phyloP scores from a whole-genome alignment of 163 green algal species.

The Scenedesmus sp. region DNA sequence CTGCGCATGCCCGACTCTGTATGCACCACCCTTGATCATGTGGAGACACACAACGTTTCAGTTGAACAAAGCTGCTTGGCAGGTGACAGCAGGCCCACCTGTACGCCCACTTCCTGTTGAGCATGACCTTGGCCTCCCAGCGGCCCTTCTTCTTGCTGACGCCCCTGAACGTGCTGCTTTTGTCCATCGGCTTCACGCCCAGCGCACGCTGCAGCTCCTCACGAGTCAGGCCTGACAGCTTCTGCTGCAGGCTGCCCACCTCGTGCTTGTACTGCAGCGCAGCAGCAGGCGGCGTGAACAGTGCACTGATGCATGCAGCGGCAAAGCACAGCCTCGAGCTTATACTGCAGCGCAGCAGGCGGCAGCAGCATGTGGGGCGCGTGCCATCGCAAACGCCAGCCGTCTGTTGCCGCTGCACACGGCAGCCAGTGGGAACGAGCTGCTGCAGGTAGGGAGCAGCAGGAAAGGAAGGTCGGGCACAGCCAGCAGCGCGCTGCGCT shows the following conservation, averaged over 20 bases:
- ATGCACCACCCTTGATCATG: too few relatives aligned
- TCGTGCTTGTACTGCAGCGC: conserved; percentile 66
- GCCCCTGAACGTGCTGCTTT: conserved; percentile 76
- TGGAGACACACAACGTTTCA: too few relatives aligned
- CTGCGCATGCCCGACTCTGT: too few relatives aligned
- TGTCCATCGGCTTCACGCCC: conserved; percentile 87
- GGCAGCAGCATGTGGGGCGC: too few relatives aligned
- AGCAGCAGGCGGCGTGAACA: not conserved
- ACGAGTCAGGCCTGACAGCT: conserved; percentile 71
- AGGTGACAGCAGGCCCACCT: too few relatives aligned
- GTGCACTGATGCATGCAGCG: conserved; percentile 5
- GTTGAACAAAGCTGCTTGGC: too few relatives aligned
- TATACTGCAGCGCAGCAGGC: not conserved
- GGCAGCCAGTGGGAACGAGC: not conserved
- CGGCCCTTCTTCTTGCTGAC: conserved; percentile 85
- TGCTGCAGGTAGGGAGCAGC: not conserved
- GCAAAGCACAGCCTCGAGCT: not conserved
- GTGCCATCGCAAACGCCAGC: too few relatives aligned
- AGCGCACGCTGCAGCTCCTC: conserved; percentile 83
- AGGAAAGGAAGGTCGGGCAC: not conserved
- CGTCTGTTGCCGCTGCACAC: not conserved
- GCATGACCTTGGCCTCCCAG: conserved; percentile 90
- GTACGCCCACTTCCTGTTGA: conserved; percentile 87
- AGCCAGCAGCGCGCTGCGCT: too few relatives aligned
- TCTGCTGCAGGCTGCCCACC: conserved; percentile 52